Conservation (phyloP, 2,329 filamentous ascomycete genomes). For the Verticillium alfalfae region DNA sequence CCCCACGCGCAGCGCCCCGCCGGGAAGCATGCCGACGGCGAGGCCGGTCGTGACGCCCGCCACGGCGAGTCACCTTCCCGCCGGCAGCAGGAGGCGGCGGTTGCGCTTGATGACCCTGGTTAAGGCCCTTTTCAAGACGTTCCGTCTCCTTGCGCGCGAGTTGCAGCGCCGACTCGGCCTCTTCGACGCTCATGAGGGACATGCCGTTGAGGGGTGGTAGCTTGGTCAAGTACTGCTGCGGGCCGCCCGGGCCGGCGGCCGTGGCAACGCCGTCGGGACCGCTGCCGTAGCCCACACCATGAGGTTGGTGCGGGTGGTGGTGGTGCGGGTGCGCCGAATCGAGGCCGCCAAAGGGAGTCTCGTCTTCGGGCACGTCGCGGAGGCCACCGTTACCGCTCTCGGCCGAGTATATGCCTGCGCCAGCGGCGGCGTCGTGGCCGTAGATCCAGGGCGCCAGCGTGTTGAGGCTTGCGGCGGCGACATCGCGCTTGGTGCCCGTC, state of each 20-base stretch:
- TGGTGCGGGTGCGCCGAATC: slow-evolving; percentile 8
- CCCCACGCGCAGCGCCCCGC: neutral
- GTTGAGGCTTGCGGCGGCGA: slow-evolving; percentile 44
- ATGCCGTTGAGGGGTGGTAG: slow-evolving; percentile 36
- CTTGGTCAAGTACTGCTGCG: slow-evolving; percentile 3
- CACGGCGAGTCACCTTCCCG: neutral
- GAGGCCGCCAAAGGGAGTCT: slow-evolving; percentile 12
- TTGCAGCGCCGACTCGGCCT: slow-evolving; percentile 51
- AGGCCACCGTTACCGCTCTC: slow-evolving; percentile 10
- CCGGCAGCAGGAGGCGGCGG: slow-evolving; percentile 38
- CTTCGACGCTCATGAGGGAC: slow-evolving; percentile 55
- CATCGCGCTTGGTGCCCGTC: slow-evolving; percentile 30
- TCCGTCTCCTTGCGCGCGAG: slow-evolving; percentile 55
- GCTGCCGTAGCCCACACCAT: neutral
- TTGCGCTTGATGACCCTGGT: slow-evolving; percentile 56
- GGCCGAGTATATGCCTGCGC: slow-evolving; percentile 33
- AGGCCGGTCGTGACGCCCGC: neutral
- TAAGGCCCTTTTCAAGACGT: slow-evolving; percentile 56
- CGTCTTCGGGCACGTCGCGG: slow-evolving; percentile 13
- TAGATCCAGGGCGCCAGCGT: slow-evolving; percentile 53
- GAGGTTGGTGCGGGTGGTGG: neutral
- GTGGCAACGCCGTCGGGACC: neutral
- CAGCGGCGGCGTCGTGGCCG: slow-evolving; percentile 36
- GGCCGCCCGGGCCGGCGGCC: neutral
- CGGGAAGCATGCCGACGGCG: neutral